These are phyloP conservation scores for Eucalyptus cloeziana DNA, from an alignment of 345 rosid genomes.

Conservation along the genomic window DNA sequence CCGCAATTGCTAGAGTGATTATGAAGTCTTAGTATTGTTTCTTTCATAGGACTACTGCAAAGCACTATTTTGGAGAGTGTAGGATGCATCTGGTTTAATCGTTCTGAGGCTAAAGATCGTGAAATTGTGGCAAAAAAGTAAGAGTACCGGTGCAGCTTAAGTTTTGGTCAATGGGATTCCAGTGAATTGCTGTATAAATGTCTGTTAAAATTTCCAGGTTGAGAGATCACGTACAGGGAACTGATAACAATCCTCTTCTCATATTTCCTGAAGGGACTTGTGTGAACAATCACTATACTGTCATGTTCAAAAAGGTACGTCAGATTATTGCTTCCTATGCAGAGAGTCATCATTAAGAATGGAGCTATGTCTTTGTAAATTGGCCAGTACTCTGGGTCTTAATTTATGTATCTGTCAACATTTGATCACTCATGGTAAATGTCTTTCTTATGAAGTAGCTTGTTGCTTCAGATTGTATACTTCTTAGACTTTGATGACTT, in stretches of 20 bases:
- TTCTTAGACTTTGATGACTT: background rate
- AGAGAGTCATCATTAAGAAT: background rate
- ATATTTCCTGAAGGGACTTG: constrained; percentile 99
- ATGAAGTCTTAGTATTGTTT: background rate
- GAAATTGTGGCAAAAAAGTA: constrained; percentile 93
- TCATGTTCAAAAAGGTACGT: constrained; percentile 96
- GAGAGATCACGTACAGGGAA: constrained; percentile 81
- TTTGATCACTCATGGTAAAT: background rate
- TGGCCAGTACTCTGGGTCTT: background rate
- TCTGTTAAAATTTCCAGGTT: constrained; percentile 41
- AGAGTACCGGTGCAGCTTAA: background rate
- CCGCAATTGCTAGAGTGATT: background rate
- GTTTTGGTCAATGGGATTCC: background rate
- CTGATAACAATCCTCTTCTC: constrained; percentile 91
- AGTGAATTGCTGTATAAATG: constrained; percentile 1
- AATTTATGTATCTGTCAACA: background rate
- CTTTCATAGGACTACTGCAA: constrained; percentile 65
- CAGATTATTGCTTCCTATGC: background rate
- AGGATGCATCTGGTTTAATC: constrained; percentile 98
- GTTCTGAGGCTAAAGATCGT: constrained; percentile 93
- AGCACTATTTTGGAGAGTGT: constrained; percentile 94
- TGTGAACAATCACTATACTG: constrained; percentile 90
- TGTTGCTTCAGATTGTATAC: background rate
- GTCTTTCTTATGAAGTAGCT: background rate
- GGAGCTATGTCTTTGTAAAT: background rate